Evolutionary conservation across 2,329 filamentous ascomycete species (phyloP), one percentile per base, ranked within the genome.

Genomic region (Blumeria graminis): DNA sequence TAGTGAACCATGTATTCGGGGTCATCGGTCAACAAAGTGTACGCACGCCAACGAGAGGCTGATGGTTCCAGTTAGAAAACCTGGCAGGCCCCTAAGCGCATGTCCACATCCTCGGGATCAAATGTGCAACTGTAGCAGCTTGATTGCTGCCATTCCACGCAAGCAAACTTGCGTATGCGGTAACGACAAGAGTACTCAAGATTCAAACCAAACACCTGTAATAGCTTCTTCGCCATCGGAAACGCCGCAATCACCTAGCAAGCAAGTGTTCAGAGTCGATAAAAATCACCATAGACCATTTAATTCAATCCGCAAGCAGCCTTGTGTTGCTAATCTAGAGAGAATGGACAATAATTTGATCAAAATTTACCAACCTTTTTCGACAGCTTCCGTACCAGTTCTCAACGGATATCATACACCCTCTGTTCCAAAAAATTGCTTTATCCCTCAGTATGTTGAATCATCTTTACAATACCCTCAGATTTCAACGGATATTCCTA

Each of bases 21-120:
- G 82, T 57, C 82, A 86, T 68, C 79, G 82, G 63, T 86, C 82
- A 34, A 84, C 82, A 55, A 84, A 83, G 71, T 86, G 82, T 68
- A 80, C 76, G 52, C 82, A 86, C 65, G 74, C 73, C 58, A 73
- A 74, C 60, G 81, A 84, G 62, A 77, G 82, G 58, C 70, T 84
- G 36, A 78, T 86, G 73, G 72, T 84, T 3, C 78, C 80, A 22
- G 82, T 86, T 14, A 76, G 81, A 60, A 85, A 85, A 64, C 82
- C 82, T 14, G 82, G 82, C 16, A 74, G 82, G 54, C 82, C 82
- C 8, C 68, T 86, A 56, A 84, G 80, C 66, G 75, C 76, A 56
- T 86, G 82, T 63, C 81, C 82, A 56, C 82, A 85, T 62, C 75
- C 78, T 6, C 61, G 60, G 57, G 61, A 62, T 45, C 63, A 64